Base-by-base conservation (phyloP, 2,329 filamentous ascomycete species). In the Endothia cerciana region DNA sequence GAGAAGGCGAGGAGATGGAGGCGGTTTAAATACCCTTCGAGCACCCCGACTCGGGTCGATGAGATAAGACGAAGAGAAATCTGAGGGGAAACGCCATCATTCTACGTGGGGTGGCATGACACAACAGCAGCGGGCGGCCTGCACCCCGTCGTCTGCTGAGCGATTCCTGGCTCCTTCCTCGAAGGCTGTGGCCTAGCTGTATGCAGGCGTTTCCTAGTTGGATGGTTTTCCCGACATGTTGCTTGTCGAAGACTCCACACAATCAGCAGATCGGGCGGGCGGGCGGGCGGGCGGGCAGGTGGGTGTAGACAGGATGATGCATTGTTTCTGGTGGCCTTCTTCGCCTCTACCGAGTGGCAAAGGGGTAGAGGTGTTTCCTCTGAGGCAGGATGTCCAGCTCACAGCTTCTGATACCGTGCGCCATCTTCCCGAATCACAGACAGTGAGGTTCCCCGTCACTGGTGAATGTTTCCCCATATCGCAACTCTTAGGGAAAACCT, bases 1-100 rank as follows among this genome's bases (percentile, higher is more conserved):
- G 8, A 36, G 22, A 10, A 38, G 17, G 8, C 49, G 28, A 19
- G 53, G 33, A 56, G 11, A 56, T 19, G 17, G 17, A 56, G 30
- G 33, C 30, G 53, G 30, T 56, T 56, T 56, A 56, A 36, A 56
- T 56, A 56, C 53, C 53, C 53, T 56, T 38, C n/a, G 28, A 33
- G 8, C 19, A 17, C 51, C 53, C 51, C 28, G 30, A 36, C 30
- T 36, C 17, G 17, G 17, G 19, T 55, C 28, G 30, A 36, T n/a
- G 6, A 55, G 30, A 36, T 55, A 55, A 36, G 51, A 36, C 51
- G 30, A n/a, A 6, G 33, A 28, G 51, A 36, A 28, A 36, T 11
- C 28, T 51, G 47, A 51, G 47, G 47, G 47, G 47, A 51, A 30
- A 17, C 47, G 28, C 47, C 51, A 55, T 36, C 30, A 55, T n/a